Percentiles rank a stretch among this genome's conserved stretches.
phyloP scores from a whole-genome alignment of 345 rosid genomes.

The Euphorbia tirucalli region DNA sequence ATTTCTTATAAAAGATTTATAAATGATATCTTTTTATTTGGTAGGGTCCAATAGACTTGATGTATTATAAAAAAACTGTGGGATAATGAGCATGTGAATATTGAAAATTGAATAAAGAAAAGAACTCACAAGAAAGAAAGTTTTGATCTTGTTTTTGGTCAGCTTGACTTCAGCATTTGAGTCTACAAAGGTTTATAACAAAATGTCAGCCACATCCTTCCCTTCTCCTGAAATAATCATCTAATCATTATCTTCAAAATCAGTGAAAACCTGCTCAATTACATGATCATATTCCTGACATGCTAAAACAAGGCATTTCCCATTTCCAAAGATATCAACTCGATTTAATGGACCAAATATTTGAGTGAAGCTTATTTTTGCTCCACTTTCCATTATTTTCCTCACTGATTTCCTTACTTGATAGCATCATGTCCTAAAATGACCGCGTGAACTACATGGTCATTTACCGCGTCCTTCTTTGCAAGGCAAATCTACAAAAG shows the following conservation, averaged over 20 bases:
- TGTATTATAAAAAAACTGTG: too few relatives aligned
- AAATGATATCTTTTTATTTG: too few relatives aligned
- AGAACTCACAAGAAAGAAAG: conserved; percentile 56
- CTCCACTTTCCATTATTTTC: conserved; percentile 46
- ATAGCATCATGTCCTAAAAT: too few relatives aligned
- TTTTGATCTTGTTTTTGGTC: conserved; percentile 59
- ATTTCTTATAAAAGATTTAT: too few relatives aligned
- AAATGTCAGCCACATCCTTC: conserved; percentile 54
- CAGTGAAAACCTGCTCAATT: conserved; percentile 51
- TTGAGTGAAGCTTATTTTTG: conserved; percentile 57
- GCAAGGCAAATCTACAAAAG: too few relatives aligned
- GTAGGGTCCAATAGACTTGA: too few relatives aligned
- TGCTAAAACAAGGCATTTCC: conserved; percentile 43
- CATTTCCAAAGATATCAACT: conserved; percentile 57
- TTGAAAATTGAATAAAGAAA: too few relatives aligned
- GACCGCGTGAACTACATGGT: too few relatives aligned
- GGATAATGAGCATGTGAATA: too few relatives aligned
- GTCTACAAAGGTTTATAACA: conserved; percentile 55
- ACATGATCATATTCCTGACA: conserved; percentile 45
- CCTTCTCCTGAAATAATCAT: conserved; percentile 20
- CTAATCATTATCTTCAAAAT: conserved; percentile 39
- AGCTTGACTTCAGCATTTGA: conserved; percentile 44
- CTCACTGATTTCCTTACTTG: conserved; percentile 34
- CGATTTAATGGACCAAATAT: conserved; percentile 61
- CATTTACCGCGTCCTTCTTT: too few relatives aligned